phyloP scores from a whole-genome alignment of 768 basidiomycete genomes.

The Podaxis sp. region DNA sequence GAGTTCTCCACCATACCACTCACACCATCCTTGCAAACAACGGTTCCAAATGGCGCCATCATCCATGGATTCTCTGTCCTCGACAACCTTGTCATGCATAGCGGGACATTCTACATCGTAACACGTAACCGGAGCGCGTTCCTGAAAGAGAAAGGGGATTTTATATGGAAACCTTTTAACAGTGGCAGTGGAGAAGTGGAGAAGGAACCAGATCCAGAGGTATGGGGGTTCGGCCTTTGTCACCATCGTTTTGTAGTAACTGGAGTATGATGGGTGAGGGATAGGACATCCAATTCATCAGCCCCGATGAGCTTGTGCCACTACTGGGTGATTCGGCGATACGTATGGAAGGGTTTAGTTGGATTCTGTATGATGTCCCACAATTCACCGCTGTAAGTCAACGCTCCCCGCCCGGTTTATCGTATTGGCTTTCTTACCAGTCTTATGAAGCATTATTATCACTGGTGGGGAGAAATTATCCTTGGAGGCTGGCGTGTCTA shows the following conservation, averaged over 20 bases:
- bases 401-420: not conserved
- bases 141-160: constrained; percentile 45
- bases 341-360: constrained; percentile 24
- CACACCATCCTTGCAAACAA: not conserved
- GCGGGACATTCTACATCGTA: constrained; percentile 71
- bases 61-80: constrained; percentile 68
- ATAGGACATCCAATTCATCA: constrained; percentile 29
- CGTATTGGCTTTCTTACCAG: not conserved
- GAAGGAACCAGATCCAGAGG: constrained; percentile 31
- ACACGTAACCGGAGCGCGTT: constrained; percentile 39
- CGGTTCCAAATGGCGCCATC: constrained; percentile 6
- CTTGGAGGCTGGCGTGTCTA: constrained; percentile 43
- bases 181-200: constrained; percentile 19
- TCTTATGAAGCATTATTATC: constrained; percentile 39
- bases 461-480: constrained; percentile 49
- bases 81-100: constrained; percentile 69
- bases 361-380: constrained; percentile 29
- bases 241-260: not conserved
- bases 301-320: constrained; percentile 18
- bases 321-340: constrained; percentile 23
- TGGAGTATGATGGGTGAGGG: not conserved
- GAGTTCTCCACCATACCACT: not conserved
- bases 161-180: constrained; percentile 26
- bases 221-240: constrained; percentile 15
- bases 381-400: constrained; percentile 26